Base-by-base conservation (phyloP, 177 flowering plant species). In the Vitis hybrid region DNA sequence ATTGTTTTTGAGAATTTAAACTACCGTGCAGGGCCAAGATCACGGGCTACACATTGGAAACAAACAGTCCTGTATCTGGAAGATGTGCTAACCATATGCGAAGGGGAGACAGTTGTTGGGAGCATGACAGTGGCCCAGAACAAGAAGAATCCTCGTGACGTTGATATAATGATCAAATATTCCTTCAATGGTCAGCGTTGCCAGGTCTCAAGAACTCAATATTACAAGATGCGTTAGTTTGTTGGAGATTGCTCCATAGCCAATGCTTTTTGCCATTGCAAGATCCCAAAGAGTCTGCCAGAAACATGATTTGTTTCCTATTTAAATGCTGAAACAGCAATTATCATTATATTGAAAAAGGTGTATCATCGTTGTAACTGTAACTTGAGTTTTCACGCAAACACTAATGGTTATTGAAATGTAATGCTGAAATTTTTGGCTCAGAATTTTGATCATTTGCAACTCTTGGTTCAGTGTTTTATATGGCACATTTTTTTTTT, bases 51-150 rank as follows among this genome's bases (percentile, higher is more conserved):
- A 1, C 99, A 95, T 66, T 95, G 99, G 99, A 95, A 95, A 81
- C 99, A 95, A 71, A 95, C 99, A 3, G 97, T 95, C 3, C 73
- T 95, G 6, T 95, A 95, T 85, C 87, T 95, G 51, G 99, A 95
- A 77, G 99, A 95, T 74, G 97, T 92, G 62, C 74, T 95, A 22
- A 92, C 95, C 4, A 83, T 95, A 49, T 95, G 99, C 33, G 85
- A 90, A 79, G 99, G 98, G 6, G 99, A 95, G 80, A 72, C 86
- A 50, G 4, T 95, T 52, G 79, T 71, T 11, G 99, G 99, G 73
- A 86, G 77, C 87, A 82, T 95, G 96, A 86, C 91, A 10, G 97
- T 95, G 63, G 80, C 95, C 7, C 97, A 78, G 49, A 95, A 92
- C 79, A 91, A 92, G 85, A 95, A 90, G 72, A 95, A 95, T 83